phyloP scores from a whole-genome alignment of 108 stramenopile species.

The Asterionellopsis glacialis region DNA sequence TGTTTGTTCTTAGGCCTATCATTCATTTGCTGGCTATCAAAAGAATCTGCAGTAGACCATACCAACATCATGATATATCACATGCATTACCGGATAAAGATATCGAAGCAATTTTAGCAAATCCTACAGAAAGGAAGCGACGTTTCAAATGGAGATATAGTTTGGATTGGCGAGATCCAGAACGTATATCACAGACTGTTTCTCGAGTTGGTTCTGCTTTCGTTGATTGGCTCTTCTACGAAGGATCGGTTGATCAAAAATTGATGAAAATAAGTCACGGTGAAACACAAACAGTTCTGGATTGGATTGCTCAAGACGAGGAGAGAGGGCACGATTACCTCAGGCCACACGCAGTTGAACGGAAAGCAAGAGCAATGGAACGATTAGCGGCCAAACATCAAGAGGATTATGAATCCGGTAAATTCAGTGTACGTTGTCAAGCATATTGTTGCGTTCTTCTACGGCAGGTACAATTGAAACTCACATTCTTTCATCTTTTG shows the following conservation, averaged over 20 bases:
- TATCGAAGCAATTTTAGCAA: neutral
- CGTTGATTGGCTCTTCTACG: slow-evolving; percentile 31
- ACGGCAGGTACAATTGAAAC: neutral
- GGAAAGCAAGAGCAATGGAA: slow-evolving; percentile 41
- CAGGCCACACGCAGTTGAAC: neutral
- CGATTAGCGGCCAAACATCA: slow-evolving; percentile 26
- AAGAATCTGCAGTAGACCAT: slow-evolving; percentile 17
- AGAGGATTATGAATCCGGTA: slow-evolving; percentile 21
- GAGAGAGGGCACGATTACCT: neutral
- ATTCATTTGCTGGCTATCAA: slow-evolving; percentile 9
- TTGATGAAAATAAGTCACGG: slow-evolving; percentile 2
- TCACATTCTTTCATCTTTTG: neutral
- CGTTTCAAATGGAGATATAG: slow-evolving; percentile 45
- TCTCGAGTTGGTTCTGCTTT: slow-evolving; percentile 17
- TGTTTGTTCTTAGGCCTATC: slow-evolving; percentile 16
- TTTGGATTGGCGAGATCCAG: slow-evolving; percentile 53
- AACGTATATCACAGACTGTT: slow-evolving; percentile 33
- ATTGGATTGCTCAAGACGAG: neutral
- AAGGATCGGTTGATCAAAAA: slow-evolving; percentile 13
- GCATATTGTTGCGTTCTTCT: slow-evolving; percentile 2
- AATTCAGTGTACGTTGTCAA: slow-evolving; percentile 7
- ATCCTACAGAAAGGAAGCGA: slow-evolving; percentile 11
- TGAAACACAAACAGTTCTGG: neutral
- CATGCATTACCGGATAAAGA: slow-evolving; percentile 1
- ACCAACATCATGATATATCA: slow-evolving; percentile 18